phyloP scores from a whole-genome alignment of 306 rosid species.

The Cicer yamashitae region DNA sequence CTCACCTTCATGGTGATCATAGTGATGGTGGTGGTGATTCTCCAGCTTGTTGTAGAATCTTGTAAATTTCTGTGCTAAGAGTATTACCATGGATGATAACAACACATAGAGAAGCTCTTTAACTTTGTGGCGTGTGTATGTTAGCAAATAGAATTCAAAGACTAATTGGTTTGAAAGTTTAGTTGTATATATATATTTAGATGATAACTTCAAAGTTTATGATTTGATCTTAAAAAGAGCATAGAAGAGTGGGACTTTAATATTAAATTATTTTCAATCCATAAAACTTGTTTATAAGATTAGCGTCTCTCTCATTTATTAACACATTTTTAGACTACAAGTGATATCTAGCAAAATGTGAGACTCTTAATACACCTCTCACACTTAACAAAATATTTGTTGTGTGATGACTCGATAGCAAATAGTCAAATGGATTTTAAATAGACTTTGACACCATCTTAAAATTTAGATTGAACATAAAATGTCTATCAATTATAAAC shows the following conservation, averaged over 20 bases:
- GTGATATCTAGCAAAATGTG: too few species aligned
- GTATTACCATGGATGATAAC: constrained; percentile 38
- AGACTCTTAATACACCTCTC: too few species aligned
- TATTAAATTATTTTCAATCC: not conserved
- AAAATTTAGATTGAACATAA: too few species aligned
- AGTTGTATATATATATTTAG: not conserved
- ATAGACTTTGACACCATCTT: too few species aligned
- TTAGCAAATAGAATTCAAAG: constrained; percentile 17
- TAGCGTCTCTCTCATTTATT: too few species aligned
- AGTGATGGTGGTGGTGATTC: constrained; percentile 45
- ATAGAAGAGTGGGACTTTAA: constrained; percentile 1
- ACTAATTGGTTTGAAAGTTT: constrained; percentile 29
- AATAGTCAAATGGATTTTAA: too few species aligned
- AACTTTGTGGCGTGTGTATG: not conserved
- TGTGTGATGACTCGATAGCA: too few species aligned
- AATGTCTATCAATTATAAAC: too few species aligned
- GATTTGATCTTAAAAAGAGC: not conserved
- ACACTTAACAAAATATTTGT: too few species aligned
- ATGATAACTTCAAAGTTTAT: constrained; percentile 9
- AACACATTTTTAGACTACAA: too few species aligned
- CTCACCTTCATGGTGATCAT: constrained; percentile 28
- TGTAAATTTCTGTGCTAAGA: constrained; percentile 55
- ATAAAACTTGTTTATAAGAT: too few species aligned
- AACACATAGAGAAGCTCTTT: not conserved
- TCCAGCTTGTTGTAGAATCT: constrained; percentile 68